These are phyloP conservation scores for Ceratocystis cacaofunesta DNA, from an alignment of 2,329 filamentous ascomycete genomes.

Conservation along the genomic window DNA sequence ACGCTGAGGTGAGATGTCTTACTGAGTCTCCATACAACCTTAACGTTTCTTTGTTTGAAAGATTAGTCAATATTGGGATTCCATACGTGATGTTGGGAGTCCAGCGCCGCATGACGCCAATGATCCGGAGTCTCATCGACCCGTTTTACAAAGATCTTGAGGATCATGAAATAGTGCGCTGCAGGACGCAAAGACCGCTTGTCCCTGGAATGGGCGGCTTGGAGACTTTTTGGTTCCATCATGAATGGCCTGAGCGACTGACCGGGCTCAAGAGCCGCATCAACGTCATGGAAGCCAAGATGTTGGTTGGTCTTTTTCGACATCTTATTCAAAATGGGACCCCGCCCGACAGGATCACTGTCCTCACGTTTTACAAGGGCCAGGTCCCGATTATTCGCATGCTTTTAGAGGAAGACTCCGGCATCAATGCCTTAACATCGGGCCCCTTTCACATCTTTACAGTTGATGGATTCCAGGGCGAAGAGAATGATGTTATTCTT, in stretches of 20 bases:
- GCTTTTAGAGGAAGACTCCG: constrained; percentile 26
- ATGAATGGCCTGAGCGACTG: constrained; percentile 45
- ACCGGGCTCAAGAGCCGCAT: constrained; percentile 50
- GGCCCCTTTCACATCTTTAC: constrained; percentile 49
- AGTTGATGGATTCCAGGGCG: constrained; percentile 80
- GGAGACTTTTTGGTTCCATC: constrained; percentile 30
- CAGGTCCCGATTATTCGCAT: constrained; percentile 53
- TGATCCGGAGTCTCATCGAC: constrained; percentile 31
- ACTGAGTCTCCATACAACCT: constrained; percentile 48
- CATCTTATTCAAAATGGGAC: constrained; percentile 59
- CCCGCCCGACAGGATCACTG: constrained; percentile 47
- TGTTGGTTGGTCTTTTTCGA: constrained; percentile 57
- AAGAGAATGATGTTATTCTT: constrained; percentile 74
- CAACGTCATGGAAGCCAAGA: constrained; percentile 58
- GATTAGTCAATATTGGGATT: constrained; percentile 51
- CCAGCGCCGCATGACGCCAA: constrained; percentile 47
- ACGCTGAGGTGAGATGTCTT: constrained; percentile 47
- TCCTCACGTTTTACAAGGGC: constrained; percentile 79
- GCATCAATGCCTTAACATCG: constrained; percentile 18
- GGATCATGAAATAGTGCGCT: constrained; percentile 31
- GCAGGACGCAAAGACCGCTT: constrained; percentile 24
- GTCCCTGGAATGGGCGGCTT: constrained; percentile 32
- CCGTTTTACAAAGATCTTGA: constrained; percentile 32
- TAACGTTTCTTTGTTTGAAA: constrained; percentile 65
- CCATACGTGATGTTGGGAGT: constrained; percentile 48